Base-by-base conservation (phyloP, 1,139 yeast genomes). In the Barnettozyma hawaiiensis region DNA sequence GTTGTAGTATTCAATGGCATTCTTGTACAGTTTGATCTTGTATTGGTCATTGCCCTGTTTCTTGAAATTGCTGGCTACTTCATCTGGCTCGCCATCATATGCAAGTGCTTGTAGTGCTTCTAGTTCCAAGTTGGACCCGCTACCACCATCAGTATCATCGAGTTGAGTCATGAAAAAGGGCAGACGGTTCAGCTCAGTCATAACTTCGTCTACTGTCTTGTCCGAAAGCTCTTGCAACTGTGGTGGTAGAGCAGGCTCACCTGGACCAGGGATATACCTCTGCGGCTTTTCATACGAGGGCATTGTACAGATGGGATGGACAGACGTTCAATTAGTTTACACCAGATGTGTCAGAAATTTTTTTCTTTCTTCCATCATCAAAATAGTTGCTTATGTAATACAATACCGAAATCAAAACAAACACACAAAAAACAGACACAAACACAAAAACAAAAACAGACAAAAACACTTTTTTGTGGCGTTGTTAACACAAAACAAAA, bases 101-200 rank as follows among this genome's bases (percentile, higher is more conserved):
- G 95, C 97, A 56, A 94, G 70, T 11, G 96, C 92, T 59, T 81
- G 82, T 49, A 92, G 71, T 0, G 98, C 98, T 59, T 92, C 97
- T 19, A 94, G 65, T 42, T 78, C 81, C 6, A 71, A 59, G 56
- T 86, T 87, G 37, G 79, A 84, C 28, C 90, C 94, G 29, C 84
- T 86, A 9, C 78, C 84, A 8, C 86, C 92, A 56, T 83, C 85
- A 7, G 79, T 75, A 32, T 79, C 85, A 54, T 84, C 95, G 23
- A 89, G 65, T 55, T 85, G 75, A 8, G 92, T 89, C 98, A 92
- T 94, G 70, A 92, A 94, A 55, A 92, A 85, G 14, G 98, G 99
- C 60, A 89, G 68, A 54, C 85, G 72, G 60, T 87, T 89, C 57
- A 92, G 68, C 54, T 89, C 96, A 22, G 70, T 69, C 66, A 86